phyloP scores from a whole-genome alignment of 805 yeast genomes.

The Helenozyma rhizophorensis region DNA sequence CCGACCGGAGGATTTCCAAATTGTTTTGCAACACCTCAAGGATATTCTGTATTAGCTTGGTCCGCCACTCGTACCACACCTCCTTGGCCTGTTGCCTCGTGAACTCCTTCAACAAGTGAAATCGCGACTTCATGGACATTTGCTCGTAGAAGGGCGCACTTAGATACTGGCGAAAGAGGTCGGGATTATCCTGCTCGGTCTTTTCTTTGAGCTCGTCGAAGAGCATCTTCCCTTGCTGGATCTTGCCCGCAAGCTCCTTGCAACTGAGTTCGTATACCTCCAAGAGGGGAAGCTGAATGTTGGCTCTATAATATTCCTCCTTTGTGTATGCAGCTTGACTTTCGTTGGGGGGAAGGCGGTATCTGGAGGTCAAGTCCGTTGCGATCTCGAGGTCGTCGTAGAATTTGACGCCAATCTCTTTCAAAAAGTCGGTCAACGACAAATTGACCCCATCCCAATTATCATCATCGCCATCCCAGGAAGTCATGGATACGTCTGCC shows the following conservation, averaged over 20 bases:
- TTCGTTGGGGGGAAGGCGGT: slow-evolving; percentile 13
- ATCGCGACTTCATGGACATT: slow-evolving; percentile 41
- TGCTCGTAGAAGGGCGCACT: slow-evolving; percentile 34
- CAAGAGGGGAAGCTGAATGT: slow-evolving; percentile 38
- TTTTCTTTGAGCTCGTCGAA: slow-evolving; percentile 47
- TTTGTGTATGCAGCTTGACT: slow-evolving; percentile 8
- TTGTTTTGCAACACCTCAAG: slow-evolving; percentile 26
- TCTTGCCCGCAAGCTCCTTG: slow-evolving; percentile 48
- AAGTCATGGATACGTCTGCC: slow-evolving; percentile 1
- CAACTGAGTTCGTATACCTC: slow-evolving; percentile 53
- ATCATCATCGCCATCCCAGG: slow-evolving; percentile 15
- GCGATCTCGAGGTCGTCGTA: slow-evolving; percentile 43
- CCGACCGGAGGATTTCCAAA: slow-evolving; percentile 17
- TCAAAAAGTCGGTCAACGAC: slow-evolving; percentile 34
- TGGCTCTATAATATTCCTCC: slow-evolving; percentile 36
- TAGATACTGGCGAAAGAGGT: slow-evolving; percentile 46
- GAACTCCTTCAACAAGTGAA: slow-evolving; percentile 46
- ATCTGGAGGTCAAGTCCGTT: slow-evolving; percentile 19
- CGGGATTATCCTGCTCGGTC: slow-evolving; percentile 43
- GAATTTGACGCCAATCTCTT: slow-evolving; percentile 38
- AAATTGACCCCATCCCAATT: slow-evolving; percentile 32
- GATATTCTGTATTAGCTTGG: slow-evolving; percentile 46
- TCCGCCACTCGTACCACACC: slow-evolving; percentile 63
- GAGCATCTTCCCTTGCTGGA: slow-evolving; percentile 43
- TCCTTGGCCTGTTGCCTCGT: slow-evolving; percentile 50